Conservation (phyloP, 2,329 filamentous ascomycete genomes). For the Neophaeococcomyces mojaviensis region DNA sequence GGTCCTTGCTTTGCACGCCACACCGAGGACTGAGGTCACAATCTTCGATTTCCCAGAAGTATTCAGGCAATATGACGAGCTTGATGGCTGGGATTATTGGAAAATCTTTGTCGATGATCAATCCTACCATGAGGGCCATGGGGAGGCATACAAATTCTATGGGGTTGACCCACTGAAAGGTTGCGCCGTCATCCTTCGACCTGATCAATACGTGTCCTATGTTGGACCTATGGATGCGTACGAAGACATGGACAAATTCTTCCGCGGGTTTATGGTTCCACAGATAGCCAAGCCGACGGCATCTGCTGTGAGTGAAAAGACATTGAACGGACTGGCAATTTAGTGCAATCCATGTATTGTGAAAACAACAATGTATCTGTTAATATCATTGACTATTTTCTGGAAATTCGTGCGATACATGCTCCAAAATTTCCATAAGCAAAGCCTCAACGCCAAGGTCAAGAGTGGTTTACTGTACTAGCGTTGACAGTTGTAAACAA, state of each 20-base stretch:
- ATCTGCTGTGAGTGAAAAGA: no score
- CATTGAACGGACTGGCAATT: no score
- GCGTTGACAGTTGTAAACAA: no score
- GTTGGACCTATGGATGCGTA: conserved; percentile 18
- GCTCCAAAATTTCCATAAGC: no score
- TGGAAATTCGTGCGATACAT: no score
- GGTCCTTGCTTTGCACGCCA: conserved; percentile 53
- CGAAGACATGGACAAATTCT: conserved; percentile 19
- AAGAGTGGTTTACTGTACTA: no score
- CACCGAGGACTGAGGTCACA: conserved; percentile 43
- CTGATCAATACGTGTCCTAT: conserved; percentile 57
- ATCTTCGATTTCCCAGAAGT: conserved; percentile 46
- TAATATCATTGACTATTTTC: no score
- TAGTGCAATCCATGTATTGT: no score
- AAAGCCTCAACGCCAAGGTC: no score
- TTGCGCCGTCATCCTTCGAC: conserved; percentile 53
- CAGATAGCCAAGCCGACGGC: no score
- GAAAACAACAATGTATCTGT: no score
- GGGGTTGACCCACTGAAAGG: conserved; percentile 51
- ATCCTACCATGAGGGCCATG: conserved; percentile 46
- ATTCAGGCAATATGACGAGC: conserved; percentile 41
- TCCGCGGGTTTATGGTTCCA: conserved; percentile 15
- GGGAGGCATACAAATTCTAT: conserved; percentile 45
- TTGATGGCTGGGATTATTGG: conserved; percentile 49
- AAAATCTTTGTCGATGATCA: conserved; percentile 50